A percentile compares a stretch with the other conserved stretches of the same genome.
Evolutionary conservation across 2,329 filamentous ascomycete species (phyloP).

Genomic region (Alternaria triticina): DNA sequence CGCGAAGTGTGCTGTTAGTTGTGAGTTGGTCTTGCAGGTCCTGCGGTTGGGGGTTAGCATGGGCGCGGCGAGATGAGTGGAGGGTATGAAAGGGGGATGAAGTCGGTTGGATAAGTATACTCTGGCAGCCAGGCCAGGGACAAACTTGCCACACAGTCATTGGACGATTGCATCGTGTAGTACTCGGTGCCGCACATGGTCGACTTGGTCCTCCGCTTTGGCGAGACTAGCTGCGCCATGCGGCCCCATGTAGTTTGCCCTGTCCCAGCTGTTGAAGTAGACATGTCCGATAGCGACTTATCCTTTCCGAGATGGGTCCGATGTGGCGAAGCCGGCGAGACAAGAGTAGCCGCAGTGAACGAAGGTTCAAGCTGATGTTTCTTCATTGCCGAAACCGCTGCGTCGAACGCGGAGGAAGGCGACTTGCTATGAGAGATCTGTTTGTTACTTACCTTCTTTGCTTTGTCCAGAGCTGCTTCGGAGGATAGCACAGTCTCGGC

Average conservation of each 20-base stretch:
- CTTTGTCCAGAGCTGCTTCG: slow-evolving; percentile 44
- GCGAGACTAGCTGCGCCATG: slow-evolving; percentile 30
- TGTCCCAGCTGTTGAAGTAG: slow-evolving; percentile 28
- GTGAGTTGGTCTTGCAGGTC: slow-evolving; percentile 41
- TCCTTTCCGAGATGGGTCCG: slow-evolving; percentile 13
- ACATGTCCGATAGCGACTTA: slow-evolving; percentile 29
- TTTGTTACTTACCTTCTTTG: slow-evolving; percentile 46
- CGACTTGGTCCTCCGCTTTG: slow-evolving; percentile 24
- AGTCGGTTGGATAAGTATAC: slow-evolving; percentile 29
- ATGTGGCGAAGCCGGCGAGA: slow-evolving; percentile 20
- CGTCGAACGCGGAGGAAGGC: slow-evolving; percentile 28
- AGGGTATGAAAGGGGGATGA: neutral
- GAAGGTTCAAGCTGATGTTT: slow-evolving; percentile 26
- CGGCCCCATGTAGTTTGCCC: slow-evolving; percentile 35
- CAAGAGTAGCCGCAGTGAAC: slow-evolving; percentile 30
- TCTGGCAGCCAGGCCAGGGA: slow-evolving; percentile 35
- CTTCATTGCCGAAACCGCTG: slow-evolving; percentile 27
- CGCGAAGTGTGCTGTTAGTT: slow-evolving; percentile 30
- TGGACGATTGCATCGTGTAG: slow-evolving; percentile 13
- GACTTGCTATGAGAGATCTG: slow-evolving; percentile 33
- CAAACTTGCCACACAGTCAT: slow-evolving; percentile 41
- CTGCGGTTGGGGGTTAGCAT: slow-evolving; percentile 29
- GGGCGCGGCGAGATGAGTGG: neutral
- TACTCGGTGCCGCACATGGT: slow-evolving; percentile 25
- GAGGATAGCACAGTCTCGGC: slow-evolving; percentile 42